These are phyloP conservation scores for Trametes versicolor DNA, from an alignment of 1,284 basidiomycete species.

Conservation along the genomic window DNA sequence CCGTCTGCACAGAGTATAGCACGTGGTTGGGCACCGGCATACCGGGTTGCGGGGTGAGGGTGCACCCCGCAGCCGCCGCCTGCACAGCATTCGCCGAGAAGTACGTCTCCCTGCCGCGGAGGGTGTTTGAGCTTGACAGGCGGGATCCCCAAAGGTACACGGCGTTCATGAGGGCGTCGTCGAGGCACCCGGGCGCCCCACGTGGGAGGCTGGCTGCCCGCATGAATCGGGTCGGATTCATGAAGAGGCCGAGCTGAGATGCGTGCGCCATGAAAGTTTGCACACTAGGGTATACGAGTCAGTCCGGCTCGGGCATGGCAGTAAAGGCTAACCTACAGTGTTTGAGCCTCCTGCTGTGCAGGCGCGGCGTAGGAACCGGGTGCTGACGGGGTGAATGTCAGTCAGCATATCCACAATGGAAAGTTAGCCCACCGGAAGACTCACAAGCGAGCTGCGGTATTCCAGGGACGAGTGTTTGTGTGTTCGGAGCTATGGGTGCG, in stretches of 20 bases:
- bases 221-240: slow-evolving; percentile 48
- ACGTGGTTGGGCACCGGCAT: slow-evolving; percentile 42
- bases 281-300: slow-evolving; percentile 14
- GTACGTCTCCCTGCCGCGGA: slow-evolving; percentile 32
- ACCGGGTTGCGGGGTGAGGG: slow-evolving; percentile 40
- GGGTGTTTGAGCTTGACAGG: slow-evolving; percentile 30
- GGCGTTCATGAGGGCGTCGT: slow-evolving; percentile 28
- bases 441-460: slow-evolving; percentile 18
- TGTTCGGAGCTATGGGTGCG: slow-evolving; percentile 1
- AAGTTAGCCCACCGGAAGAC: neutral
- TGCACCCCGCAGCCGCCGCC: slow-evolving; percentile 39
- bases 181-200: slow-evolving; percentile 6
- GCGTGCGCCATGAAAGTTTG: slow-evolving; percentile 50
- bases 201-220: slow-evolving; percentile 18
- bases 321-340: slow-evolving; percentile 15
- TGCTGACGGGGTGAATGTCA: slow-evolving; percentile 2
- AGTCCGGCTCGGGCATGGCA: neutral
- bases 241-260: slow-evolving; percentile 52
- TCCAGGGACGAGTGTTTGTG: slow-evolving; percentile 11
- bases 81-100: slow-evolving; percentile 44
- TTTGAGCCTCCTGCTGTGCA: slow-evolving; percentile 22
- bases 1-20: slow-evolving; percentile 52
- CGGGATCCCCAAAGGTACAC: slow-evolving; percentile 41
- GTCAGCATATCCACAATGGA: neutral
- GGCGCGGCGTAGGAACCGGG: slow-evolving; percentile 5